Conservation (phyloP, 1,284 basidiomycete species). For the Acaromyces ingoldii region DNA sequence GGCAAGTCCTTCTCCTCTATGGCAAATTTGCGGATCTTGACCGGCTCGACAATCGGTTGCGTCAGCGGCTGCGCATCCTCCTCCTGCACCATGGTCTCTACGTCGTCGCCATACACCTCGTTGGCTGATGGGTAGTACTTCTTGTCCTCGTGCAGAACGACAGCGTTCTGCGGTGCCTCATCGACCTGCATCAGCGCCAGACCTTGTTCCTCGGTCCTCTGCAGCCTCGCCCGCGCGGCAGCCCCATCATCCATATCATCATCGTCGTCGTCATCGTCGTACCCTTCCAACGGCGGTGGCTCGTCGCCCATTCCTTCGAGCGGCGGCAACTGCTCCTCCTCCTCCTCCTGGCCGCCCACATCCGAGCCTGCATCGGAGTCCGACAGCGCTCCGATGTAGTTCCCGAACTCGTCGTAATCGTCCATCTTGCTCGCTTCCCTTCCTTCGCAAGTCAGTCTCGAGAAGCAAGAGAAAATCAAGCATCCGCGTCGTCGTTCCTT, state of each 20-base stretch:
- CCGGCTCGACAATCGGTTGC: conserved; percentile 90
- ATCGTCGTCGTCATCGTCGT: conserved; percentile 13
- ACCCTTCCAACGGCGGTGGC: conserved; percentile 8
- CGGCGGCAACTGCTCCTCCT: neutral
- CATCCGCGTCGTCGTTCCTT: too few relatives aligned
- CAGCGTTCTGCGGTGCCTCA: conserved; percentile 65
- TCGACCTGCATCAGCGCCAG: conserved; percentile 54
- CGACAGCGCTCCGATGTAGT: conserved; percentile 50
- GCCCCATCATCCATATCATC: conserved; percentile 6
- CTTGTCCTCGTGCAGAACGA: conserved; percentile 93
- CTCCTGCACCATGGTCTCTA: conserved; percentile 95
- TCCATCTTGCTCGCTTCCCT: conserved; percentile 4
- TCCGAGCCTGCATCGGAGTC: conserved; percentile 31
- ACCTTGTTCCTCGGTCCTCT: conserved; percentile 8
- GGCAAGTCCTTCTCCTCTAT: conserved; percentile 56
- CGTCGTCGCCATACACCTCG: conserved; percentile 87
- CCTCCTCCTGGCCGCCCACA: neutral
- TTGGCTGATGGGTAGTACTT: conserved; percentile 91
- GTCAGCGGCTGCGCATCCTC: conserved; percentile 93
- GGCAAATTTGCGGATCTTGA: conserved; percentile 85
- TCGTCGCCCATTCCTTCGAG: neutral
- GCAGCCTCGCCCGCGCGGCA: neutral
- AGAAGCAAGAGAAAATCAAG: too few relatives aligned
- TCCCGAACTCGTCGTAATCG: conserved; percentile 47
- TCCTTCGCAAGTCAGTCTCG: too few relatives aligned